Conservation (phyloP, 768 basidiomycete genomes). For the Amanita rimosa region DNA sequence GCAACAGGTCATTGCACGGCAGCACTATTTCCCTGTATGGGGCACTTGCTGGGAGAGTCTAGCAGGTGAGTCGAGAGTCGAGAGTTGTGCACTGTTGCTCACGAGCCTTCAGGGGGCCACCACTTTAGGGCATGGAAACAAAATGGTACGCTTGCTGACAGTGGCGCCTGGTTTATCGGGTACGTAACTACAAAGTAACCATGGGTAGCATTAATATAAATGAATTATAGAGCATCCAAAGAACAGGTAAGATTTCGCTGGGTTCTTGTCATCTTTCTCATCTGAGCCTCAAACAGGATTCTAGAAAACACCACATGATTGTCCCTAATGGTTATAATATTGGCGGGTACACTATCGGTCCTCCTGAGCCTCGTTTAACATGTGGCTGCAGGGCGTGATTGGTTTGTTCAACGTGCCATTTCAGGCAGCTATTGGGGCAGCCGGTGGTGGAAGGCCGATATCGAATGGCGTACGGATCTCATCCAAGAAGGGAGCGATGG, state of each 20-base stretch:
- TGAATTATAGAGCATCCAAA: constrained; percentile 48
- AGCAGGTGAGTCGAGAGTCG: constrained; percentile 28
- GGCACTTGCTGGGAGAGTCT: constrained; percentile 88
- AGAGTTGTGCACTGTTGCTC: constrained; percentile 1
- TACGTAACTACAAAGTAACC: constrained; percentile 19
- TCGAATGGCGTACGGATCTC: constrained; percentile 66
- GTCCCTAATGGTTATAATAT: constrained; percentile 70
- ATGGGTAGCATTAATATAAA: neutral
- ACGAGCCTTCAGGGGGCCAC: constrained; percentile 48
- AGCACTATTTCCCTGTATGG: constrained; percentile 66
- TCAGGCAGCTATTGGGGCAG: constrained; percentile 51
- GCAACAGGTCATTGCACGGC: constrained; percentile 66
- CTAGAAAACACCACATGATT: constrained; percentile 60
- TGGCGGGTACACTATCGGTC: constrained; percentile 13
- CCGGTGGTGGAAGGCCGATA: constrained; percentile 64
- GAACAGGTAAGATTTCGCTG: constrained; percentile 35
- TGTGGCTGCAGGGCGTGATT: constrained; percentile 47
- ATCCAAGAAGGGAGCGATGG: constrained; percentile 45
- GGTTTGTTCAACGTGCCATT: constrained; percentile 57
- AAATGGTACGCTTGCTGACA: constrained; percentile 62
- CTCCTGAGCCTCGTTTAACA: neutral
- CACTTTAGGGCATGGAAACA: constrained; percentile 89
- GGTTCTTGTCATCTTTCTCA: constrained; percentile 6
- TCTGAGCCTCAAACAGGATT: constrained; percentile 25
- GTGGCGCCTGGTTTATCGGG: constrained; percentile 82